Conservation (phyloP, 2,329 filamentous ascomycete species). For the Alternaria postmessia region DNA sequence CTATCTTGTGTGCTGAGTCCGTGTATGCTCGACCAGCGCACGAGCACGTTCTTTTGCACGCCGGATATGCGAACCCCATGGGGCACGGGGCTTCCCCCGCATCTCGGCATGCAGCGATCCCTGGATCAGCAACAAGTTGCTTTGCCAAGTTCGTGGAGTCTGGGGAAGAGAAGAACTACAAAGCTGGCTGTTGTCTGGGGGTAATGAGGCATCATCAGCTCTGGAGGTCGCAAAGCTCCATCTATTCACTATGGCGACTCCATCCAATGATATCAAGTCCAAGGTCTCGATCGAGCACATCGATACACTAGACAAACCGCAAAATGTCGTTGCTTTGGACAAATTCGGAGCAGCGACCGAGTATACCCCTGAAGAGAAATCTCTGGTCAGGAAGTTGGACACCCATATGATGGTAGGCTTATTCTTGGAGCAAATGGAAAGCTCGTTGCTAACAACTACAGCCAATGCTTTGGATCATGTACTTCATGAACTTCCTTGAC, state of each 20-base stretch:
- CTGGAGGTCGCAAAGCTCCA: background rate
- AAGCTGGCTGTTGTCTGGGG: background rate
- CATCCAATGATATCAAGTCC: background rate
- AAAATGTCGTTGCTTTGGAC: constrained; percentile 29
- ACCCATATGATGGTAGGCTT: constrained; percentile 30
- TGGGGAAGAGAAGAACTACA: background rate
- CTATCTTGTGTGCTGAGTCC: background rate
- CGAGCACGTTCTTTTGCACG: background rate
- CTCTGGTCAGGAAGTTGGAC: constrained; percentile 37
- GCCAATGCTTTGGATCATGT: constrained; percentile 30
- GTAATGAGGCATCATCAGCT: background rate
- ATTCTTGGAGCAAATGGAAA: background rate
- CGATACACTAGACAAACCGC: constrained; percentile 20
- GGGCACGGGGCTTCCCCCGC: background rate
- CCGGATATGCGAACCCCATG: background rate
- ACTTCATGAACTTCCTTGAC: constrained; percentile 57
- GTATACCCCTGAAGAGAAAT: constrained; percentile 31
- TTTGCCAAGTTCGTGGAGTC: background rate
- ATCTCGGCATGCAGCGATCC: background rate
- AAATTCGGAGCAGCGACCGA: constrained; percentile 34
- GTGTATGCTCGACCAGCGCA: background rate
- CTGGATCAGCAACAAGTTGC: background rate
- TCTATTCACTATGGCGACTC: background rate
- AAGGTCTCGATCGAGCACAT: constrained; percentile 17
- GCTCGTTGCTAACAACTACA: background rate